phyloP scores from a whole-genome alignment of 2,329 filamentous ascomycete species.

The Rhexocercosporidium sp. region DNA sequence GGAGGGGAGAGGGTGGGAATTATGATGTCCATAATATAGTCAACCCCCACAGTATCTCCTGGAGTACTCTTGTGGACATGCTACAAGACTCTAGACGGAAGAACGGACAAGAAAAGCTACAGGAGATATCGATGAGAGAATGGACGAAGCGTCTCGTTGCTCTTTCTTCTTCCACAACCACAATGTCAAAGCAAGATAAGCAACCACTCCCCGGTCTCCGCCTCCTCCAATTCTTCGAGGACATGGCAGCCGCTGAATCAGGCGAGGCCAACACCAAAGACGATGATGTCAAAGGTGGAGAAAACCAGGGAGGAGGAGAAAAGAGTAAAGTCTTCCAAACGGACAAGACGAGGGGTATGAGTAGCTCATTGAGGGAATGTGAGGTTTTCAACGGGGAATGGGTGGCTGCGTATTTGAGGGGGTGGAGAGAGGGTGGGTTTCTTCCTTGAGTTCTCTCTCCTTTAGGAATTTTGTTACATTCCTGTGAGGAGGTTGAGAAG shows the following conservation, averaged over 20 bases:
- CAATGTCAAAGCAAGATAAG: background rate
- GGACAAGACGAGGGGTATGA: conserved; percentile 27
- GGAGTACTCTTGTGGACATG: conserved; percentile 28
- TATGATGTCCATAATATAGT: conserved; percentile 38
- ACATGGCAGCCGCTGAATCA: conserved; percentile 24
- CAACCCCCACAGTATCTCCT: conserved; percentile 33
- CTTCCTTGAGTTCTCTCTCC: conserved; percentile 22
- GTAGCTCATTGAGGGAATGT: conserved; percentile 29
- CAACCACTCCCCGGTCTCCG: conserved; percentile 31
- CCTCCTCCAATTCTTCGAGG: conserved; percentile 36
- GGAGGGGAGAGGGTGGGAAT: background rate
- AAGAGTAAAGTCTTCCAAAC: conserved; percentile 32
- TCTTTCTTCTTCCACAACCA: conserved; percentile 9
- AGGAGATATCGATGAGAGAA: conserved; percentile 27
- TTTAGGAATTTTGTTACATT: too few relatives aligned
- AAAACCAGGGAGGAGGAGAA: conserved; percentile 5
- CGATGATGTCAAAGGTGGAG: background rate
- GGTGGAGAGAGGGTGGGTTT: conserved; percentile 36
- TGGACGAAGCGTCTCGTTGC: conserved; percentile 29
- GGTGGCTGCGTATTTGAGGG: conserved; percentile 30
- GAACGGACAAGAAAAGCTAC: conserved; percentile 11
- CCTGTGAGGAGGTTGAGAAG: too few relatives aligned
- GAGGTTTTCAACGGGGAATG: conserved; percentile 28
- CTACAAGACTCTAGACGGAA: conserved; percentile 11
- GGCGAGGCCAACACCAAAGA: background rate